Conservation (phyloP, 345 rosid genomes). For the Rhodamnia rubescens region DNA sequence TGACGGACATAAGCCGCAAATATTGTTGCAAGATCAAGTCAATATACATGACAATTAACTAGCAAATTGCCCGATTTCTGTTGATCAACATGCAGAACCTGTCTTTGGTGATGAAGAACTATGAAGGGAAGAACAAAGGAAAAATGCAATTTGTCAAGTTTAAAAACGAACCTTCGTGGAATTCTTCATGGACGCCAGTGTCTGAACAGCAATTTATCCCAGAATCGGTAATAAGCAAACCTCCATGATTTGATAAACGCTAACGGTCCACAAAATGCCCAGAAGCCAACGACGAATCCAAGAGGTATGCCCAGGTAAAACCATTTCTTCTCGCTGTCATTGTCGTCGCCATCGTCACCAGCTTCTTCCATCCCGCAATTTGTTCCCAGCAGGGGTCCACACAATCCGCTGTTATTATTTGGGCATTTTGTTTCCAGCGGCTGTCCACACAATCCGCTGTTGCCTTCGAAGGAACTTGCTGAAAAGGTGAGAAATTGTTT, state of each 20-base stretch:
- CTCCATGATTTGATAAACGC: background rate
- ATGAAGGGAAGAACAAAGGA: background rate
- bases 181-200: background rate
- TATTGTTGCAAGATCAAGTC: too few relatives aligned
- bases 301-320: background rate
- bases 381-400: constrained; percentile 2
- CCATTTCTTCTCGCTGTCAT: background rate
- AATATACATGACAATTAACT: background rate
- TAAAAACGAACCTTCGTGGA: background rate
- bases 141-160: background rate
- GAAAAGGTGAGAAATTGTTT: constrained; percentile 20
- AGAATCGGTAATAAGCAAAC: background rate
- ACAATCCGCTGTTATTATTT: constrained; percentile 10
- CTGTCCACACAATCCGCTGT: constrained; percentile 20
- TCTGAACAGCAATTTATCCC: background rate
- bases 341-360: background rate
- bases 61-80: background rate
- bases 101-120: background rate
- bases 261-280: background rate
- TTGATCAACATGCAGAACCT: background rate
- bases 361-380: background rate
- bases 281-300: background rate
- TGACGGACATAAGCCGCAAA: too few relatives aligned
- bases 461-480: constrained; percentile 10
- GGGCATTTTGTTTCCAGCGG: background rate